A percentile compares a stretch with the other conserved stretches of the same genome.
These are phyloP conservation scores for Sequoia sempervirens DNA, from an alignment of 75 land plant species.

Conservation along the genomic window DNA sequence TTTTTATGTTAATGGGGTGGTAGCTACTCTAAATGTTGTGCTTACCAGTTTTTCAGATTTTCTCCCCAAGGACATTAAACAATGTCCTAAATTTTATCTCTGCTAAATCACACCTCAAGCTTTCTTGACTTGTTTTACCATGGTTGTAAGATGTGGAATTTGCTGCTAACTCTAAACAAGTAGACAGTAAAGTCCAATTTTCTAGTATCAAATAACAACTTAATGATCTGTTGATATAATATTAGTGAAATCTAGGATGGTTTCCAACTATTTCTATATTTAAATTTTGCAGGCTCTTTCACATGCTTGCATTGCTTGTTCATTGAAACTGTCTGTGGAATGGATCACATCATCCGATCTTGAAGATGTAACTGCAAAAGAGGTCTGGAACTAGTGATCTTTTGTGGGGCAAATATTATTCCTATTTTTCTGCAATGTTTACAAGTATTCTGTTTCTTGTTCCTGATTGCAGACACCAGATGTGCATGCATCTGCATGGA, in stretches of 20 bases:
- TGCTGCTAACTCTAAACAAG: not conserved
- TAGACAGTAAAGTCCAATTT: not conserved
- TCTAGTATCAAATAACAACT: not conserved
- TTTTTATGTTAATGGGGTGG: not conserved
- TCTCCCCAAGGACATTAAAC: not conserved
- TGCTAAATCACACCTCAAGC: not conserved
- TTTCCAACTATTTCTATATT: not conserved
- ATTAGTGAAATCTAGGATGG: not conserved
- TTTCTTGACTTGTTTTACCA: not conserved
- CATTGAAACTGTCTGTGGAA: conserved; percentile 66
- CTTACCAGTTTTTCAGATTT: not conserved
- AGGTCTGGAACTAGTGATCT: conserved; percentile 24
- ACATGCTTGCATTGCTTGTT: conserved; percentile 86
- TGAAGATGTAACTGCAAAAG: conserved; percentile 66
- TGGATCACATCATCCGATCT: conserved; percentile 96
- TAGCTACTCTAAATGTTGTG: not conserved
- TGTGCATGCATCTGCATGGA: conserved; percentile 81
- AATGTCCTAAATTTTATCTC: not conserved
- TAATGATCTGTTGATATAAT: not conserved
- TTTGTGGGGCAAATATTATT: not conserved
- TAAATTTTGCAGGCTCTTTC: conserved; percentile 63
- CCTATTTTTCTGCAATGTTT: not conserved
- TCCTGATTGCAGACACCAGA: conserved; percentile 57
- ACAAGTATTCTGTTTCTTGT: not conserved
- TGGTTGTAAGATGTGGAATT: not conserved